Evolutionary conservation across 371 early-diverging fungal genomes (phyloP).

Genomic region (Furculomyces boomerangus): DNA sequence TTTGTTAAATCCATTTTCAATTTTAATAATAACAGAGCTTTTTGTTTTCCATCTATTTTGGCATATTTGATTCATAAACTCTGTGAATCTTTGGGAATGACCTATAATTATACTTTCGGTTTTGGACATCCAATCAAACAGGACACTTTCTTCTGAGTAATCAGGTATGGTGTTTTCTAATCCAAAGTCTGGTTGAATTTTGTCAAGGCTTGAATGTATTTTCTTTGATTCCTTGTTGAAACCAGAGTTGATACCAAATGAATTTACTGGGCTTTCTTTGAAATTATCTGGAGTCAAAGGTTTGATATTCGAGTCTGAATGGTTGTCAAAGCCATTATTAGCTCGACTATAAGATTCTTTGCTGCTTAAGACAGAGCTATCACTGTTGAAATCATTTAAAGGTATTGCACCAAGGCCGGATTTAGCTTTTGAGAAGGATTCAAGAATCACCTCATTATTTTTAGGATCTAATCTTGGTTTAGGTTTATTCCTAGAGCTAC

Average conservation of each 20-base stretch:
- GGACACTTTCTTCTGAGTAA: not conserved
- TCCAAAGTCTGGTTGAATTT: not conserved
- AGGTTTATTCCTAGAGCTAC: not conserved
- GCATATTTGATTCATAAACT: not conserved
- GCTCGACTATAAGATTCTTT: no score
- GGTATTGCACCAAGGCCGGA: not conserved
- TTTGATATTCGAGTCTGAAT: no score
- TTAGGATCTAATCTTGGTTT: not conserved
- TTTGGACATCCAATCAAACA: not conserved
- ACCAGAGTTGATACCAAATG: not conserved
- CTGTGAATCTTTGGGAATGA: not conserved
- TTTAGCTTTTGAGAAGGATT: not conserved
- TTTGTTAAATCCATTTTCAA: not conserved
- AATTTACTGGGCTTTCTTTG: not conserved
- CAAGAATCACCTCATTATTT: not conserved
- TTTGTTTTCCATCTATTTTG: not conserved
- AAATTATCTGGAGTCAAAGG: no score
- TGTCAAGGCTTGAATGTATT: not conserved
- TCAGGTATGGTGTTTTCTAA: not conserved
- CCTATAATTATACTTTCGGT: not conserved
- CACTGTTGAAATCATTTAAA: no score
- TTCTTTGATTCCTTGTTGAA: not conserved
- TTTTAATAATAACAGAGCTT: not conserved
- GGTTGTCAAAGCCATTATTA: no score
- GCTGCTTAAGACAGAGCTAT: no score